These are phyloP conservation scores for Gaeumannomyces sp. DNA, from an alignment of 2,329 filamentous ascomycete species.

Conservation along the genomic window DNA sequence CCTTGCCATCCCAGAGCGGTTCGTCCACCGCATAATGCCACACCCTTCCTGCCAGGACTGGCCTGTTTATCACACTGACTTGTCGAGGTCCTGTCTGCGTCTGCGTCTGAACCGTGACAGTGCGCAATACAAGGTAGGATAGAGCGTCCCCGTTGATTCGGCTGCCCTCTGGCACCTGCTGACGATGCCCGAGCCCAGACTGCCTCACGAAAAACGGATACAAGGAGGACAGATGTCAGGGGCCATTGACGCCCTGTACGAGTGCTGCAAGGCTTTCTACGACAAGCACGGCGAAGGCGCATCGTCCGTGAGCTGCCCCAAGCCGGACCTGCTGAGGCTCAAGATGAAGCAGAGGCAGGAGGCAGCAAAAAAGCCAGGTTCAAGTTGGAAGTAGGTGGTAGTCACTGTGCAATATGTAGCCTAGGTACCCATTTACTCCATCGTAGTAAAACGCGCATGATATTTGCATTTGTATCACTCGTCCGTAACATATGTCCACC, in stretches of 20 bases:
- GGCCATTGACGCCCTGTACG: conserved; percentile 79
- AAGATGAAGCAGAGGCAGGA: conserved; percentile 71
- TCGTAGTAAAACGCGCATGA: neutral
- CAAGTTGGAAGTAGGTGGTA: neutral
- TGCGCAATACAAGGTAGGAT: conserved; percentile 81
- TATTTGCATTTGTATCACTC: conserved; percentile 29
- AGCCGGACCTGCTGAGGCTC: conserved; percentile 68
- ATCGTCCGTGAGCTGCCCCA: conserved; percentile 77
- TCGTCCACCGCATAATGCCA: conserved; percentile 31
- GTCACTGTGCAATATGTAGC: neutral
- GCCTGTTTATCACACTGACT: conserved; percentile 10
- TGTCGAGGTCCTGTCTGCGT: conserved; percentile 10
- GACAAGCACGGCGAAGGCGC: conserved; percentile 69
- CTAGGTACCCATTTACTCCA: neutral
- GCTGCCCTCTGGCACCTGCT: conserved; percentile 11
- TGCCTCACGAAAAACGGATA: conserved; percentile 81
- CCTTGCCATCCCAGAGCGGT: conserved; percentile 83
- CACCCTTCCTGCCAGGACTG: too few relatives aligned
- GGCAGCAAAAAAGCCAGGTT: neutral
- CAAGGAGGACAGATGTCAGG: conserved; percentile 76
- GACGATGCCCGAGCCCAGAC: conserved; percentile 40
- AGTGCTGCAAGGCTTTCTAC: conserved; percentile 91
- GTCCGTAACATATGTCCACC: conserved; percentile 31
- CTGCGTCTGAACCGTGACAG: conserved; percentile 32
- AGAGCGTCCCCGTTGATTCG: neutral